Base-by-base conservation (phyloP, 139 green algal genomes). In the Picochlorum costavermella region DNA sequence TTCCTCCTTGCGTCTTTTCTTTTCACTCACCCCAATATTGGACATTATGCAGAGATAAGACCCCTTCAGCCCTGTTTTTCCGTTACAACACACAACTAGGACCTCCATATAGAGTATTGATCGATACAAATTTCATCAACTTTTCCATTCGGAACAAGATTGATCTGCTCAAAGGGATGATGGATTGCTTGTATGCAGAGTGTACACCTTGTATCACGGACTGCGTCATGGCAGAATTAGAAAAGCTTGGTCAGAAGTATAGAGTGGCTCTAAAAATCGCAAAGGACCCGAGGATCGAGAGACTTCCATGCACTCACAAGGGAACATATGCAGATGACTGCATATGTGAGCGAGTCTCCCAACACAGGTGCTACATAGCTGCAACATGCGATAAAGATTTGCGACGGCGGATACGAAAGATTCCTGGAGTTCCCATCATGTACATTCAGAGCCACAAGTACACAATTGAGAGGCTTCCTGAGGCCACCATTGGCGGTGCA, bases 91-190 rank as follows among this genome's bases (percentile, higher is more conserved):
- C 88, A 10, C 86, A 96, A 69, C 80, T 99, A 14, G 94, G 94
- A 1, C 94, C 93, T 20, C 94, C 94, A 20, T 99, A 99, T 76
- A 62, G 73, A 49, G 87, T 99, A 23, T 73, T 99, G 6, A 80
- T 98, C 14, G 94, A 99, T 65, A 99, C 94, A 57, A 99, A 99
- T 83, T 99, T 99, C 82, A 99, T 99, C 75, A 98, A 99, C 71
- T 98, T 99, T 65, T 95, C 88, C 56, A 97, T 99, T 59, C 89
- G 93, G 53, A 99, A 98, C 83, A 98, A 99, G 85, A 88, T 96
- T 33, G 91, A 96, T 69, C 65, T 95, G 36, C 81, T 93, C 13
- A 72, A 92, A 58, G 91, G 88, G 73, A 97, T 97, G 90, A 90
- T 97, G 84, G 94, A 99, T 79, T 99, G 94, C 81, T 77, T 99